Evolutionary conservation across 2,329 filamentous ascomycete species (phyloP), one percentile per base, ranked within the genome.

Genomic region (Aureobasidium zeae): DNA sequence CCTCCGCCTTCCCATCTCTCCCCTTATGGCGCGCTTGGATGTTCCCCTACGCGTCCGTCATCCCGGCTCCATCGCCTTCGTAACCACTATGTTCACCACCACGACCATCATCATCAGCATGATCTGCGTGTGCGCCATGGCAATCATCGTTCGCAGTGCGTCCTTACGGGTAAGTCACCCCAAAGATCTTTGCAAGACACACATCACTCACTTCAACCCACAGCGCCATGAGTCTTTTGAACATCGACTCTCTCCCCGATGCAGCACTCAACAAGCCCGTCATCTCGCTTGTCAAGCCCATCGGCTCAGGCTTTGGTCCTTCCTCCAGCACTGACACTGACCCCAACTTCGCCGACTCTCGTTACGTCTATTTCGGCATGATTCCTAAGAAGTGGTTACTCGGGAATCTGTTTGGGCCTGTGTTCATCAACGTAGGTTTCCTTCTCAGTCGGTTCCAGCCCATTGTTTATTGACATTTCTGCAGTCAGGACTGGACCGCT

Each of bases 271-370:
- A 30, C 16, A 33, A 26, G 33, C 32, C 38, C 2, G n/a, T n/a
- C n/a, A n/a, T n/a, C n/a, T n/a, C n/a, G n/a, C n/a, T n/a, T n/a
- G n/a, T 41, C 35, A 39, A 32, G 26, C 44, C 35, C 7, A 34
- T 38, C 12, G 35, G 34, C 17, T 34, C 31, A 11, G 30, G 34
- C 19, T 26, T 26, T 11, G 25, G 32, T 12, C 38, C 32, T 15
- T 2, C 5, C 4, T 48, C 45, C 42, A 45, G 24, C 22, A 45
- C 41, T 19, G 41, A 43, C 13, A 7, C 11, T 11, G 45, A 47
- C 11, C 25, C 37, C 9, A 44, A 43, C 21, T 4, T 38, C 10
- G 15, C 19, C 10, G 28, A 35, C 19, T 26, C 24, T 17, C 37
- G 38, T 16, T 47, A 29, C 9, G 31, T 44, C 5, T 12, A 26